Base-by-base conservation (phyloP, 768 basidiomycete species). In the Leccinellum rugosiceps region DNA sequence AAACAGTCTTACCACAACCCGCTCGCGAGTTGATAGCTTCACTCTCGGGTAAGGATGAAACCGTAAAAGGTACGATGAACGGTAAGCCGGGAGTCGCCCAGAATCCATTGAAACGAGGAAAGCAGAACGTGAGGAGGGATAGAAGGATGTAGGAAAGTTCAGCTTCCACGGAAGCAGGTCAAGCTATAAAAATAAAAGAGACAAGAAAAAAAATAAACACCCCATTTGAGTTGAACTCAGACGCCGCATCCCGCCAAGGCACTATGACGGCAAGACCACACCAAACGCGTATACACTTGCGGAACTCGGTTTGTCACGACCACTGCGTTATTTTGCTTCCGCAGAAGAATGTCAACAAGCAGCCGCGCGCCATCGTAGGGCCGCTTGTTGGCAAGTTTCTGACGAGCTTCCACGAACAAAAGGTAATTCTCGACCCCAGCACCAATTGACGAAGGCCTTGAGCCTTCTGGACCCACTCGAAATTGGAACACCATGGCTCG, bases 1-100 rank as follows among this genome's bases (percentile, higher is more conserved):
- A 17, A 28, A 28, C 34, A 19, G 46, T 53, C 57, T 19, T 43
- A 70, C 72, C 59, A 35, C 8, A 14, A 67, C 48, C 58, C 56
- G 67, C 63, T 71, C 70, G 61, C 60, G 67, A 43, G 43, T 23
- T 53, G 63, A 65, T 2, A 32, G 48, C 25, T 63, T 65, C 35
- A 44, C 45, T 31, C 71, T 68, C 38, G 69, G 69, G 55, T 70
- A 70, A 32, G 69, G 69, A 55, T 70, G 69, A 25, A 58, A 72
- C 30, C 70, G 56, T 30, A 65, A 47, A 13, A 73, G 41, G 28
- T 73, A 62, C 1, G 70, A 73, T 3, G 67, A 69, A n/a, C 69
- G 68, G 44, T 72, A 71, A 35, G 62, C 53, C 1, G 70, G 72
- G 0, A 71, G 57, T 0, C 59, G 47, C 0, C 44, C 41, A 0